phyloP scores from a whole-genome alignment of 2,329 filamentous ascomycete species.

The Albophoma yamanashiensis region DNA sequence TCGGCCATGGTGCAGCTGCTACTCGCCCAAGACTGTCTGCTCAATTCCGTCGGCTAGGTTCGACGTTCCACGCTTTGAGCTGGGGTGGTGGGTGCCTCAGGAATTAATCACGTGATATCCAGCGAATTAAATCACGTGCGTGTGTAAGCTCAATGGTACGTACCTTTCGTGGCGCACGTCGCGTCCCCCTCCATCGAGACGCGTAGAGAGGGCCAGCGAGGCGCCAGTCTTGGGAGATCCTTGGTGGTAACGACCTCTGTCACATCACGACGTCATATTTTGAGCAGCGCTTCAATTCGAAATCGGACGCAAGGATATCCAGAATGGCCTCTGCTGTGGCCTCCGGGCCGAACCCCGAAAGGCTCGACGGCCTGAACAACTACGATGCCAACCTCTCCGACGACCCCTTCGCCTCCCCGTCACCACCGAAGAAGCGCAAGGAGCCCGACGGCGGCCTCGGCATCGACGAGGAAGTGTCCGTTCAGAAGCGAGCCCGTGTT shows the following conservation, averaged over 20 bases:
- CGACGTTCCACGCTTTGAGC: conserved; percentile 6
- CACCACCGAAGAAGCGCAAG: conserved; percentile 34
- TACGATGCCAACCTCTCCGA: conserved; percentile 52
- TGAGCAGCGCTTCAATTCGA: neutral
- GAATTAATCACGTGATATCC: conserved; percentile 16
- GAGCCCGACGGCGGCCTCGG: conserved; percentile 49
- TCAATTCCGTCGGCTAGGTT: conserved; percentile 14
- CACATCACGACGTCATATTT: neutral
- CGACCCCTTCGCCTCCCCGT: conserved; percentile 38
- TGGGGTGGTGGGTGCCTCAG: conserved; percentile 17
- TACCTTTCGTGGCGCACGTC: neutral
- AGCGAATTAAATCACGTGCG: conserved; percentile 1
- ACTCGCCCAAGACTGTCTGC: conserved; percentile 13
- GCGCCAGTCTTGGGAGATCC: neutral
- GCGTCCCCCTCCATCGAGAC: conserved; percentile 6
- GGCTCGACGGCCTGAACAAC: conserved; percentile 59
- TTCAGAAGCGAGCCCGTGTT: conserved; percentile 60
- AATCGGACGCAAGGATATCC: neutral
- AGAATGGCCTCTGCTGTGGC: conserved; percentile 13
- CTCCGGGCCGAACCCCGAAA: conserved; percentile 5
- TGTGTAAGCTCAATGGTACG: neutral
- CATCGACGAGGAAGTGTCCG: conserved; percentile 76
- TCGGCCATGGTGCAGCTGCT: conserved; percentile 25
- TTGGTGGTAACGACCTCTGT: neutral
- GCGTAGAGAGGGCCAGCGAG: conserved; percentile 3